Evolutionary conservation across 768 basidiomycete species (phyloP), one percentile per base, ranked within the genome.

Genomic region (Infundibulicybe gibba): DNA sequence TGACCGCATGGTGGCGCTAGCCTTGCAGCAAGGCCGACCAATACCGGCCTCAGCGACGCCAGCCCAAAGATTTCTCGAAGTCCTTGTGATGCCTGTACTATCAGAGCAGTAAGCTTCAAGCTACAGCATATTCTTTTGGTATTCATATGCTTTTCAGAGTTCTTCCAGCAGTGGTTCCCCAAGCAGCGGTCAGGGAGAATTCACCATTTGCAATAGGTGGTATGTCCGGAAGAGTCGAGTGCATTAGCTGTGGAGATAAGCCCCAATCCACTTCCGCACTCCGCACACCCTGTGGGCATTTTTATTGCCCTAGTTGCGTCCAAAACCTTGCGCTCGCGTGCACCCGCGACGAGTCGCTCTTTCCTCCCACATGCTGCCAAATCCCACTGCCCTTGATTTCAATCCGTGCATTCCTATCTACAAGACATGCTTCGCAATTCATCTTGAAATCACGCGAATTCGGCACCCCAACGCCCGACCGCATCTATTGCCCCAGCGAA

Each of bases 321-420:
- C 32, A 55, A 10, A 55, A 53, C 43, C 59, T 74, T 45, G 62
- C 67, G 19, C 54, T 67, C 40, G 54, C 66, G 0, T 63, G 65
- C 6, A 60, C 60, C n/a, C 62, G 54, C 2, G 75, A 77, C 41
- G 73, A 75, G 34, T 53, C 62, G 0, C 61, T 75, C 14, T 61
- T 68, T 48, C 75, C 75, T 1, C 55, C 70, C 3, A 61, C 65
- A 40, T 77, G 74, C 50, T 76, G 72, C 48, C 55, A 57, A n/a
- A 43, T 54, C 6, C 47, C 56, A 14, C 54, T 60, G 14, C 59
- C 65, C 33, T 46, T 62, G 12, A 37, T 61, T 12, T n/a, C 33
- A n/a, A 12, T 55, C n/a, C 15, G 45, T 21, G 43, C 45, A 10
- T 48, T 54, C 20, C 40, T 55, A 1, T 19, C 20, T 16, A 11